Evolutionary conservation across 1,284 basidiomycete genomes (phyloP).

Genomic region (Trichosporon asahii): DNA sequence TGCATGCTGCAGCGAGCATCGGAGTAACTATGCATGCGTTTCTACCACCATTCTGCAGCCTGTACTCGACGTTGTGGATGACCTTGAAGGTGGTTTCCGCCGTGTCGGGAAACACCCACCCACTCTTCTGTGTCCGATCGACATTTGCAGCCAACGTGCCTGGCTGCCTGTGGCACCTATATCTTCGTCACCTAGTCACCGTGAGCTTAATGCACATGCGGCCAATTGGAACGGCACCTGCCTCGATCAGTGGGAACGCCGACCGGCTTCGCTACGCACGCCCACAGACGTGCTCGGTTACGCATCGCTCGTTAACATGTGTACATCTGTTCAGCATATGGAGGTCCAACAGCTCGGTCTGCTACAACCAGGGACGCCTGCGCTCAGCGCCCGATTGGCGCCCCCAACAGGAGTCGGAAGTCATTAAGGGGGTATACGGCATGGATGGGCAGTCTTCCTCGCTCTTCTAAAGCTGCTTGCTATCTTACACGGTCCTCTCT

Average conservation of each 20-base stretch:
- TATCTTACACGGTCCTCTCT: not conserved
- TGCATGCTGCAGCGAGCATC: not conserved
- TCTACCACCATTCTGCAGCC: not conserved
- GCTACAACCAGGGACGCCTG: not conserved
- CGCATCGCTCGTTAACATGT: not conserved
- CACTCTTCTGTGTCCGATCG: not conserved
- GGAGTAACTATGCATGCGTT: not conserved
- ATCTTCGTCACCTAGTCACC: not conserved
- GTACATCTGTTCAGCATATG: not conserved
- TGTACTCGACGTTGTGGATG: not conserved
- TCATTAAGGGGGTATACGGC: not conserved
- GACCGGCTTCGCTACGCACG: not conserved
- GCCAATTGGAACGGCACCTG: not conserved
- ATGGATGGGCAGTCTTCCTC: not conserved
- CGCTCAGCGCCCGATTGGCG: not conserved
- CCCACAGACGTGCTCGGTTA: not conserved
- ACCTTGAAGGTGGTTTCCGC: not conserved
- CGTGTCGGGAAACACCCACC: not conserved
- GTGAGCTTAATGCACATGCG: not conserved
- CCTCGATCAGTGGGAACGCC: not conserved
- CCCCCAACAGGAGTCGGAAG: not conserved
- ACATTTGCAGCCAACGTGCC: slow-evolving; percentile 4
- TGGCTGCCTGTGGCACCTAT: slow-evolving; percentile 3
- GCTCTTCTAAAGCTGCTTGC: not conserved
- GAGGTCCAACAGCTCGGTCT: not conserved